Evolutionary conservation across 345 rosid species (phyloP).

Genomic region (Euclidium syriacum): DNA sequence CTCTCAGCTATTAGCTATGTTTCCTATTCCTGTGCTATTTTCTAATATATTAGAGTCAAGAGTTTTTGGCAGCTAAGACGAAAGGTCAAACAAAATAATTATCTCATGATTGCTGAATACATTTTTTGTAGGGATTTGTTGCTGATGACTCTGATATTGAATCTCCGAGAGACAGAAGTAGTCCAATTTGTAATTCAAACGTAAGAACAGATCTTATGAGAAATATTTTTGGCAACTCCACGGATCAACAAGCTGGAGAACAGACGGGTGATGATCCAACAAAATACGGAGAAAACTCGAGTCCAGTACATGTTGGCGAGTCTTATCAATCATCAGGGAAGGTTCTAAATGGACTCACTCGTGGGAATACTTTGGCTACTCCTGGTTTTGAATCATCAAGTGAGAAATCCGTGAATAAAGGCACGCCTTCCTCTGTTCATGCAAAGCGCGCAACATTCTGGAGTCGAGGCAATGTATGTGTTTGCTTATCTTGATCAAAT

Average conservation of each 20-base stretch:
- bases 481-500: conserved; percentile 14
- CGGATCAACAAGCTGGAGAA: conserved; percentile 52
- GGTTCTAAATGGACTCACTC: conserved; percentile 56
- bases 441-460: conserved; percentile 73
- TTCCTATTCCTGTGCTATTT: neutral
- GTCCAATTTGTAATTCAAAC: conserved; percentile 41
- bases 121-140: conserved; percentile 61
- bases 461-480: conserved; percentile 89
- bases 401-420: conserved; percentile 58
- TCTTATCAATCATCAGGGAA: conserved; percentile 76
- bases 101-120: conserved; percentile 7
- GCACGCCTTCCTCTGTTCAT: conserved; percentile 51
- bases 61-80: neutral
- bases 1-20: neutral
- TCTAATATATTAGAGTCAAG: neutral
- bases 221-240: conserved; percentile 39
- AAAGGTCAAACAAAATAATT: neutral
- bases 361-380: conserved; percentile 45
- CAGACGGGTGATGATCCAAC: conserved; percentile 48
- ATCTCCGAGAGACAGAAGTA: conserved; percentile 50
- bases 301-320: conserved; percentile 49
- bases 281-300: conserved; percentile 42
- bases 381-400: conserved; percentile 55
- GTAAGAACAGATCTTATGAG: conserved; percentile 34
- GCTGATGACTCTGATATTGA: conserved; percentile 80